These are phyloP conservation scores for Ottelia alismoides DNA, from an alignment of 106 monocot genomes.

Conservation along the genomic window DNA sequence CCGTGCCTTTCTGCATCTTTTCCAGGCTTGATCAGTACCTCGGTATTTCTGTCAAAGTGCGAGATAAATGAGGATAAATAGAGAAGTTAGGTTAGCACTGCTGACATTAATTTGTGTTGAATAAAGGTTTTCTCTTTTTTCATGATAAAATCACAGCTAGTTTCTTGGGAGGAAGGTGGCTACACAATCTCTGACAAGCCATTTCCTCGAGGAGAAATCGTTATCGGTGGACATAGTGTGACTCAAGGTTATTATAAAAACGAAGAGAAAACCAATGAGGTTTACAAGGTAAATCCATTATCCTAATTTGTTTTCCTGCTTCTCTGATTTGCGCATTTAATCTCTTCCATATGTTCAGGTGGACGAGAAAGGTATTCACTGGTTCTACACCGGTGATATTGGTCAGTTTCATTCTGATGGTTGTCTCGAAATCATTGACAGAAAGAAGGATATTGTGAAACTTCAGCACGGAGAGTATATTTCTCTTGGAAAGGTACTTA, in stretches of 20 bases:
- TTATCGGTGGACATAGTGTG: constrained; percentile 29
- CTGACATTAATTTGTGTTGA: no score
- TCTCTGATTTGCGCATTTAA: no score
- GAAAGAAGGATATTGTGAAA: constrained; percentile 73
- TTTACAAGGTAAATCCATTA: constrained; percentile 23
- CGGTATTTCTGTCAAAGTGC: no score
- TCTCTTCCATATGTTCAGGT: no score
- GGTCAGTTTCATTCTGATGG: constrained; percentile 65
- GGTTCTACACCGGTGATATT: constrained; percentile 78
- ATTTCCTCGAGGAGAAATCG: constrained; percentile 42
- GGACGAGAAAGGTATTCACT: constrained; percentile 54
- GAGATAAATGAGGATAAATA: no score
- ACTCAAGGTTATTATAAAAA: constrained; percentile 42
- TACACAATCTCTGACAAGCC: constrained; percentile 28
- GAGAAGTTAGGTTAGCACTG: no score
- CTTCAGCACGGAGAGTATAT: constrained; percentile 83
- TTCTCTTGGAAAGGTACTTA: constrained; percentile 60
- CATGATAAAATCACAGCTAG: no score
- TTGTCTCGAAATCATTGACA: constrained; percentile 63
- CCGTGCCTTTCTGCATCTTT: no score
- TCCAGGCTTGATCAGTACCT: no score
- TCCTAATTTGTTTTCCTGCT: no score
- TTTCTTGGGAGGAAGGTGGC: constrained; percentile 43
- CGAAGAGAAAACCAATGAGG: constrained; percentile 38
- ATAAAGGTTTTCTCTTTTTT: no score